Base-by-base conservation (phyloP, 2,329 filamentous ascomycete species). In the Talaromyces marneffei region DNA sequence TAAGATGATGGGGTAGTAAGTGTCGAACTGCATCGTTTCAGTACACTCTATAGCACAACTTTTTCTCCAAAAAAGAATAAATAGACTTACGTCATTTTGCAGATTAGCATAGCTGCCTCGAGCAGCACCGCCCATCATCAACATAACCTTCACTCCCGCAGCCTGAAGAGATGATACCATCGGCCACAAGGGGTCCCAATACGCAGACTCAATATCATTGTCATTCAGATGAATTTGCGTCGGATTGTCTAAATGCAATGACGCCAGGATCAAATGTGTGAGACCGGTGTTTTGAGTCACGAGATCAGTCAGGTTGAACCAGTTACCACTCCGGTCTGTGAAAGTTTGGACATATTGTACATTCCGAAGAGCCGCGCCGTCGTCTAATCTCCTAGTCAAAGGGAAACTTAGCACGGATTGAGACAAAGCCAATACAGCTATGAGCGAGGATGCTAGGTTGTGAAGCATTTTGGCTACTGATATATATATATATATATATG, bases 211-310 rank as follows among this genome's bases (percentile, higher is more conserved):
- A 39, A 75, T 75, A 18, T 74, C 70, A 64, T 75, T 81, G 66
- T 83, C 80, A 63, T 84, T 84, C 14, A 84, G 70, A 1, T 80
- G 81, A 61, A 84, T 80, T 66, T 81, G 77, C 4, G 76, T 78
- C 23, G 62, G 64, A 64, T 83, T 83, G 9, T 63, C 57, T 37
- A 84, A 64, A 63, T 83, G 82, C 25, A 83, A 77, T 0, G 82
- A 80, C 1, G 81, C 81, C 18, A 84, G 66, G 55, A 83, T 81
- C 31, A 84, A 74, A 69, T 83, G 81, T 4, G 82, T 83, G 42
- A 68, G 57, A 9, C 65, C 63, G 3, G 57, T 64, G 3, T 63
- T 44, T 46, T 69, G 59, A 23, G 79, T 78, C 39, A 82, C 70
- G 57, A 84, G 73, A 0, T 80, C 79, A 0, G 83, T 74, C n/a